phyloP scores from a whole-genome alignment of 495 filamentous ascomycete genomes.

The Penicillium pancosmium region DNA sequence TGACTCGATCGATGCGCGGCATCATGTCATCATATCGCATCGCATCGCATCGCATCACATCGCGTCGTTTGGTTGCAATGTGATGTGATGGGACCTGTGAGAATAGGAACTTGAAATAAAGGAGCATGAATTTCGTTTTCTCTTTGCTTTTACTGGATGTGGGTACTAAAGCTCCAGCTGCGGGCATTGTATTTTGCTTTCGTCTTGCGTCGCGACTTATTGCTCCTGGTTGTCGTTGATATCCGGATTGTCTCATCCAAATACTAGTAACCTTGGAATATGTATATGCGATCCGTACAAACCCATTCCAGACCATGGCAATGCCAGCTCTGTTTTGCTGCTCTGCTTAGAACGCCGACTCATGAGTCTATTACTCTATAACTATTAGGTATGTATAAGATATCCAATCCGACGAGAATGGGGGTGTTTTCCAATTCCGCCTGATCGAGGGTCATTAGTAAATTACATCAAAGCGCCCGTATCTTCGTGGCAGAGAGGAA shows the following conservation, averaged over 20 bases:
- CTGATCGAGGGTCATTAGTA: neutral
- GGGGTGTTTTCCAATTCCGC: neutral
- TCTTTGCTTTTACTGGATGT: neutral
- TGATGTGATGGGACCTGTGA: neutral
- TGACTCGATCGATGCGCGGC: neutral
- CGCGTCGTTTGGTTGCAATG: neutral
- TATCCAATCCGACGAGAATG: neutral
- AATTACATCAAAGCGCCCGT: neutral
- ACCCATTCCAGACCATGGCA: no score
- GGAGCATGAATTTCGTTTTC: neutral
- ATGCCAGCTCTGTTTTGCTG: no score
- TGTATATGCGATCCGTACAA: no score
- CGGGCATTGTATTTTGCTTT: no score
- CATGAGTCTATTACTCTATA: slow-evolving; percentile 4
- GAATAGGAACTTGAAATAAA: slow-evolving; percentile 3
- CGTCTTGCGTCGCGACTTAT: no score
- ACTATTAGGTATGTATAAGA: neutral
- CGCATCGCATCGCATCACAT: neutral
- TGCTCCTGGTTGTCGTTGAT: neutral
- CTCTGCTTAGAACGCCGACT: neutral
- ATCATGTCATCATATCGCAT: neutral
- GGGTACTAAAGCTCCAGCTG: no score
- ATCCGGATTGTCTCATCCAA: neutral
- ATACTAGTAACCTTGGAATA: neutral
- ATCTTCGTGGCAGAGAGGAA: neutral